Base-by-base conservation (phyloP, 202 grass and related monocot species). In the Schoenoplectus tabernaemontani region DNA sequence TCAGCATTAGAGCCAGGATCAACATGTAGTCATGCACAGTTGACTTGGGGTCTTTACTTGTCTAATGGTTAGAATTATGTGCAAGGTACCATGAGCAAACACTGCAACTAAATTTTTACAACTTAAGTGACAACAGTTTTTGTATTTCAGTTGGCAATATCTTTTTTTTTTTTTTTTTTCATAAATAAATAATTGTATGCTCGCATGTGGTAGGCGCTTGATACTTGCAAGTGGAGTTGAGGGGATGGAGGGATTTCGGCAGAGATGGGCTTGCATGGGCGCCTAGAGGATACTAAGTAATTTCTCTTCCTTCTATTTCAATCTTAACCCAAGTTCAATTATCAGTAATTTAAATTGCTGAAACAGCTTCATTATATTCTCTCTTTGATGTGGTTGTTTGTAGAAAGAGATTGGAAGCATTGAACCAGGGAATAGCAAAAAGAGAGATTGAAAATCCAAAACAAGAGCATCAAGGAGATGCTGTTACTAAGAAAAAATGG, bases 221-320 rank as follows among this genome's bases (percentile, higher is more conserved):
- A 95, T 98, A 86, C 91, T 98, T 83, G 91, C 91, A 77, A 92
- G 83, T 88, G 96, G 96, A 85, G 79, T 92, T 64, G 78, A 78
- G 77, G 91, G 96, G 47, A 91, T 94, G 92, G 92, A 94, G 72
- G 92, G 92, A 86, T 94, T 94, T 86, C 80, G 89, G 51, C 92
- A 94, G 82, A 84, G 92, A 84, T 94, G 92, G 92, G 92, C 78
- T 91, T 94, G 71, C 87, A 94, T 32, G 92, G 92, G 69, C 89
- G 90, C 79, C 80, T 91, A 0, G 85, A 75, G 23, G 92, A 94
- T 80, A 87, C 83, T 22, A 89, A 85, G 92, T 90, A 88, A 9
- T 75, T 86, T 28, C 72, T 87, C 7, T 83, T 33, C 32, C 59
- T 53, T 64, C 23, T 59, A 56, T 9, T 71, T 88, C 41, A 56